Evolutionary conservation across 1,284 basidiomycete species (phyloP), one percentile per base, ranked within the genome.

Genomic region (Anthracocystis setariae): DNA sequence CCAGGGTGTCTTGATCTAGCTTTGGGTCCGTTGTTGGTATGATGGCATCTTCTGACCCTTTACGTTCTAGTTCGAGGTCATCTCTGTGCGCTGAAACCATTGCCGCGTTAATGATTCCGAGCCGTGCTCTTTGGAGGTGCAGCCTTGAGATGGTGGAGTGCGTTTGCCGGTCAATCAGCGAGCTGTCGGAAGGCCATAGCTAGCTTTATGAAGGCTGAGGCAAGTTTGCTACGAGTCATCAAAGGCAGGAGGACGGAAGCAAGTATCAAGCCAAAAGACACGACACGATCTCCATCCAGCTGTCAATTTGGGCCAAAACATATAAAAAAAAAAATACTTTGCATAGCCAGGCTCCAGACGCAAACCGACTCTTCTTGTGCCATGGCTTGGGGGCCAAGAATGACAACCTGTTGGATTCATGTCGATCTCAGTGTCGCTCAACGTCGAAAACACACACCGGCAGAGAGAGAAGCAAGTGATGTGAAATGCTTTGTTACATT

Each of bases 11-110:
- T 13, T 10, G n/a, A 23, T n/a, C 7, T 10, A 10, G n/a, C 39
- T 42, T 42, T 8, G 20, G n/a, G 20, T 21, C 46, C 1, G 29
- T 8, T n/a, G 45, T 43, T 25, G 33, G 23, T n/a, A 21, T 44
- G 32, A 54, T 58, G n/a, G 55, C 43, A 45, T 58, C 62, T 24
- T 38, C 46, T 24, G 44, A 29, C 3, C 4, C 5, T 10, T 18
- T 21, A 32, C 18, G 25, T 2, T 12, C 17, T 9, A 18, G 3
- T 10, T 17, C n/a, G 25, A 17, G 2, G 46, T 47, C 46, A 37
- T 35, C 32, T 13, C 5, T 37, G 15, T 37, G 13, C 5, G 35
- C 35, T 13, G n/a, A 29, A 29, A 12, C 29, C 29, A 29, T 29
- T 29, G 29, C 12, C 29, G 29, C 29, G 29, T 12, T 29, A 12